Conservation (phyloP, 78 protist genomes). For the Thecamonas trahens region DNA sequence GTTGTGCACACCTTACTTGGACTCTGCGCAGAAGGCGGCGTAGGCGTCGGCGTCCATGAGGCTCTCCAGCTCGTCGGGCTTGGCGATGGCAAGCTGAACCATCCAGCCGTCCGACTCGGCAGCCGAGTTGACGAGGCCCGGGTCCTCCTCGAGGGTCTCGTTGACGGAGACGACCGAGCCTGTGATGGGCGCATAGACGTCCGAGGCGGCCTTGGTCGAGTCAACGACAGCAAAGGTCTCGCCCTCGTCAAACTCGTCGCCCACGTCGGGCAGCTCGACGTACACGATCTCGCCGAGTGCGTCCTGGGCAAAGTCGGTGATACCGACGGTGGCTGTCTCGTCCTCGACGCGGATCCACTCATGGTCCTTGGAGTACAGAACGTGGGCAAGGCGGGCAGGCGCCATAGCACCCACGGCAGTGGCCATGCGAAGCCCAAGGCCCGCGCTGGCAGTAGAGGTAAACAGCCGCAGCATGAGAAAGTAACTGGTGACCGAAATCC, state of each 20-base stretch:
- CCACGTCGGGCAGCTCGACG: conserved; percentile 7
- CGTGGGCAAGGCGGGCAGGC: too few relatives aligned
- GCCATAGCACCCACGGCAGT: too few relatives aligned
- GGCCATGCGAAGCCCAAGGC: too few relatives aligned
- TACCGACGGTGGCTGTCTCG: conserved; percentile 21
- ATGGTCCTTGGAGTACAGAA: conserved; percentile 28
- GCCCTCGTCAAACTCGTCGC: not conserved
- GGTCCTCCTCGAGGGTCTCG: not conserved
- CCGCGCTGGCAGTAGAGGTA: too few relatives aligned
- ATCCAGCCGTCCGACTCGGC: too few relatives aligned
- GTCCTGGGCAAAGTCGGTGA: conserved; percentile 25
- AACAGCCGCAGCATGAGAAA: too few relatives aligned
- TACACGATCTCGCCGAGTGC: conserved; percentile 42
- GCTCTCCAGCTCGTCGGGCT: too few relatives aligned
- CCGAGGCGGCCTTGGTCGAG: conserved; percentile 38
- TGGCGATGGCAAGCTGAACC: too few relatives aligned
- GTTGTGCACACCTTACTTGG: too few relatives aligned
- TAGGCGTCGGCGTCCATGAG: too few relatives aligned
- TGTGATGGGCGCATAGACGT: conserved; percentile 28
- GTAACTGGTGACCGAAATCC: too few relatives aligned
- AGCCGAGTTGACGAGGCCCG: conserved; percentile 23
- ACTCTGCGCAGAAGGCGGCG: too few relatives aligned
- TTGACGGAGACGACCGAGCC: conserved; percentile 16
- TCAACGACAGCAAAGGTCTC: conserved; percentile 17
- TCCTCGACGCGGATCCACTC: conserved; percentile 23